A percentile compares a stretch with the other conserved stretches of the same genome.
phyloP scores from a whole-genome alignment of 1,284 basidiomycete species.

The Tremellales sp. region DNA sequence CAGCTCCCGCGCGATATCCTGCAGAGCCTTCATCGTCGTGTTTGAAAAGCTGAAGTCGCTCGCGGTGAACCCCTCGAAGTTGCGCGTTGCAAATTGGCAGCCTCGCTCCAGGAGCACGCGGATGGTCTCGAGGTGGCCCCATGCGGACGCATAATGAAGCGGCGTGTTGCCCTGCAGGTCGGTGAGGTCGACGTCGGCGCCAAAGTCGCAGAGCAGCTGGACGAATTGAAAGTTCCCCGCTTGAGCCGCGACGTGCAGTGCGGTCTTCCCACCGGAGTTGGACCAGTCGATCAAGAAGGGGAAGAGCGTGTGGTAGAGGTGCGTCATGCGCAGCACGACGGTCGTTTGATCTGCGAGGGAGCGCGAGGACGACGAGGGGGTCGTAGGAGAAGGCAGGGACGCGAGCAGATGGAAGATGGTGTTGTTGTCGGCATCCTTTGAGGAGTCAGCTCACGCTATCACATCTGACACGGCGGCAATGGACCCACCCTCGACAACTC shows the following conservation, averaged over 20 bases:
- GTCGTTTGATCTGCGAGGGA: constrained; percentile 19
- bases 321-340: constrained; percentile 31
- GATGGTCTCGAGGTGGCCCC: constrained; percentile 59
- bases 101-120: constrained; percentile 83
- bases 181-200: constrained; percentile 78
- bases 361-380: constrained; percentile 12
- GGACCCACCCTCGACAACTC: constrained; percentile 75
- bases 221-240: constrained; percentile 86
- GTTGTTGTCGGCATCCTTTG: constrained; percentile 79
- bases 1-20: constrained; percentile 29
- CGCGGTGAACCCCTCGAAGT: constrained; percentile 85
- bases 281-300: constrained; percentile 84
- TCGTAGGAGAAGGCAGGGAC: constrained; percentile 57
- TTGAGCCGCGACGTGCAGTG: constrained; percentile 79
- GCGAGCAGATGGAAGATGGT: constrained; percentile 84
- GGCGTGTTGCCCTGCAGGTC: constrained; percentile 90
- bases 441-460: not conserved
- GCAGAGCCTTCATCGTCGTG: constrained; percentile 23
- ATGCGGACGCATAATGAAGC: constrained; percentile 63
- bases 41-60: constrained; percentile 86
- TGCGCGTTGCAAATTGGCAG: constrained; percentile 72
- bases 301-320: constrained; percentile 38
- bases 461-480: not conserved
- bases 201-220: constrained; percentile 66
- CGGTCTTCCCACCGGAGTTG: constrained; percentile 80